phyloP scores from a whole-genome alignment of 2,329 filamentous ascomycete species.

The Colletotrichum lentis region DNA sequence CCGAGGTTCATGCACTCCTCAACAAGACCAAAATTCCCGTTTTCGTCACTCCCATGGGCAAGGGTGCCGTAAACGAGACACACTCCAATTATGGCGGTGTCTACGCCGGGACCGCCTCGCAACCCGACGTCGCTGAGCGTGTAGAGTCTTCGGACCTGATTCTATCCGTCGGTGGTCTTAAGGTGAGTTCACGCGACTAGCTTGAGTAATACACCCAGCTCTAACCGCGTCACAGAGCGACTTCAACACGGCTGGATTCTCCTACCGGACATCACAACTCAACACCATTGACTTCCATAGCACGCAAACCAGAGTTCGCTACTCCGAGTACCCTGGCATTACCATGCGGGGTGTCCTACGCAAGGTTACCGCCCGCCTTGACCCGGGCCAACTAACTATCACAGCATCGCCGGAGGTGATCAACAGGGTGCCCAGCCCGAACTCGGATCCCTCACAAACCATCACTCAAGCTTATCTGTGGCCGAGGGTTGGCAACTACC shows the following conservation, averaged over 20 bases:
- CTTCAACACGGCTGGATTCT: conserved; percentile 85
- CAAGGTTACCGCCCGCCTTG: conserved; percentile 70
- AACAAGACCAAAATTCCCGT: conserved; percentile 78
- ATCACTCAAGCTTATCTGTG: conserved; percentile 81
- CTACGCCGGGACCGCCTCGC: conserved; percentile 81
- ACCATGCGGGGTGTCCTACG: conserved; percentile 80
- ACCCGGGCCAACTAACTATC: conserved; percentile 65
- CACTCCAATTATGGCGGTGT: conserved; percentile 82
- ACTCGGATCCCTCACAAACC: conserved; percentile 49
- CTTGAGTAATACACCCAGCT: too few species aligned
- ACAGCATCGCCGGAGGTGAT: conserved; percentile 61
- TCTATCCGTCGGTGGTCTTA: conserved; percentile 72
- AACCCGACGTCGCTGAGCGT: conserved; percentile 67
- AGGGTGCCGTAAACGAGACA: conserved; percentile 81
- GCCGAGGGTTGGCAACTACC: conserved; percentile 77
- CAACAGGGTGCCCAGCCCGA: conserved; percentile 56
- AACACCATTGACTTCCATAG: conserved; percentile 85
- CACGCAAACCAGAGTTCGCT: conserved; percentile 75
- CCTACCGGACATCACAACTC: conserved; percentile 78
- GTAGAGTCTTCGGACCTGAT: conserved; percentile 77
- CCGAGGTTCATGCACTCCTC: conserved; percentile 77
- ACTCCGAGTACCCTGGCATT: conserved; percentile 80
- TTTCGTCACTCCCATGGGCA: conserved; percentile 91
- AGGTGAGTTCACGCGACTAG: conserved; percentile 43
- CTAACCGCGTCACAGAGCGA: conserved; percentile 62